Percentiles rank a stretch among this genome's conserved stretches.
phyloP scores from a whole-genome alignment of 1,284 basidiomycete species.

The Cystobasidium pallidum region DNA sequence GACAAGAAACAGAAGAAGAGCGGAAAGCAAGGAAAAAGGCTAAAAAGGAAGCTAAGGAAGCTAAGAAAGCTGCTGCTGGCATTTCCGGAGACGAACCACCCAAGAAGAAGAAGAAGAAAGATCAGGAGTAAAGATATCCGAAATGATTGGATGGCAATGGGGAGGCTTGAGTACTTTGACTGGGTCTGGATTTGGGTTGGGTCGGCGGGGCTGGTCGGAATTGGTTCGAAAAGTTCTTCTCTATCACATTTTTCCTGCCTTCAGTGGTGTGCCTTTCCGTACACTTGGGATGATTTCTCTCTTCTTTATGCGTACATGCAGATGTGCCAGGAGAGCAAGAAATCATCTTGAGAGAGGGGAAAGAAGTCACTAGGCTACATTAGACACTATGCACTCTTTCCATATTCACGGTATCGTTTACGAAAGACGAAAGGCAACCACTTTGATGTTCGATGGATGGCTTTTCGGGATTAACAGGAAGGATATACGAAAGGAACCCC shows the following conservation, averaged over 20 bases:
- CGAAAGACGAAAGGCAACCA: too few species aligned
- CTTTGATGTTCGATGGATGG: too few species aligned
- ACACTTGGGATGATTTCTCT: too few species aligned
- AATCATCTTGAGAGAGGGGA: background rate
- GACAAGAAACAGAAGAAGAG: constrained; percentile 44
- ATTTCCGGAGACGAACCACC: constrained; percentile 32
- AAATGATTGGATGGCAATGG: background rate
- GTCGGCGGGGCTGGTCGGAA: too few species aligned
- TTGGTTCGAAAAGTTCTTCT: background rate
- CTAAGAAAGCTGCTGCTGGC: constrained; percentile 39
- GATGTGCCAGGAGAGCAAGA: background rate
- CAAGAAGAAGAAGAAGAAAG: constrained; percentile 47
- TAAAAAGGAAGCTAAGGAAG: constrained; percentile 47
- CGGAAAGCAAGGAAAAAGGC: constrained; percentile 46
- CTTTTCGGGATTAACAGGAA: too few species aligned
- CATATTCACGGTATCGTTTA: too few species aligned
- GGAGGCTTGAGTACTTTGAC: background rate
- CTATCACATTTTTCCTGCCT: too few species aligned
- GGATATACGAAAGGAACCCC: too few species aligned
- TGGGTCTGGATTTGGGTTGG: too few species aligned
- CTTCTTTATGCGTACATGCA: background rate
- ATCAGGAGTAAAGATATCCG: background rate
- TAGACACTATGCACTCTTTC: background rate
- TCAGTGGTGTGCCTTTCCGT: too few species aligned
- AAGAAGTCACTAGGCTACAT: background rate